Percentiles rank a stretch among this genome's conserved stretches.
These are phyloP conservation scores for Fragilariopsis cylindrus DNA, from an alignment of 108 stramenopile genomes.

Conservation along the genomic window DNA sequence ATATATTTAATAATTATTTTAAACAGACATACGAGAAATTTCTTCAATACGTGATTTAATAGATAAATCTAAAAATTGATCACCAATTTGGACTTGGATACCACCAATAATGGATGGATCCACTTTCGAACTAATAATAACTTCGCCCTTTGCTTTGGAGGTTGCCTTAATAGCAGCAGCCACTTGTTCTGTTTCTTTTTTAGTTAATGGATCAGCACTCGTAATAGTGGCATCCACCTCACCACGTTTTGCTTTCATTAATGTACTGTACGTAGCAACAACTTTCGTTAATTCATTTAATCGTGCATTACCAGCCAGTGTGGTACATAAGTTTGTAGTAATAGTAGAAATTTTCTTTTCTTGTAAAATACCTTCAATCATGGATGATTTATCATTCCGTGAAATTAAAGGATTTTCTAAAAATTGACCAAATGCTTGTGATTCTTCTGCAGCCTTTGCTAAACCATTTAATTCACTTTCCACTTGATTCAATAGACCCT, in stretches of 20 bases:
- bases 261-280: slow-evolving; percentile 60
- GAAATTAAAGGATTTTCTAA: slow-evolving; percentile 89
- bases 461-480: slow-evolving; percentile 87
- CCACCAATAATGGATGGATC: slow-evolving; percentile 93
- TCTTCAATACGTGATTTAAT: slow-evolving; percentile 89
- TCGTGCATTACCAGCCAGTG: slow-evolving; percentile 93
- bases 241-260: slow-evolving; percentile 96
- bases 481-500: slow-evolving; percentile 74
- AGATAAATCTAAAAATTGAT: slow-evolving; percentile 96
- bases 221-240: slow-evolving; percentile 95
- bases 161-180: slow-evolving; percentile 82
- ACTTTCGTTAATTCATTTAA: slow-evolving; percentile 79
- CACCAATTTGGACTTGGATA: slow-evolving; percentile 96
- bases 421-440: slow-evolving; percentile 66
- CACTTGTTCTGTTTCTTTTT: slow-evolving; percentile 68
- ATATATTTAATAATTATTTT: slow-evolving; percentile 11
- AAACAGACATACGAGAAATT: slow-evolving; percentile 71
- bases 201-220: slow-evolving; percentile 71
- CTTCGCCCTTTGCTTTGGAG: slow-evolving; percentile 72
- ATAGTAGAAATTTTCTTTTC: slow-evolving; percentile 63
- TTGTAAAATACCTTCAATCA: slow-evolving; percentile 58
- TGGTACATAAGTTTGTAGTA: slow-evolving; percentile 89
- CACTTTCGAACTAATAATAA: slow-evolving; percentile 77
- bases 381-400: slow-evolving; percentile 72
- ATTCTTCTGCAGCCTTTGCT: slow-evolving; percentile 53